Evolutionary conservation across 805 yeast species (phyloP).

Genomic region (Kluyveromyces nonfermentans): DNA sequence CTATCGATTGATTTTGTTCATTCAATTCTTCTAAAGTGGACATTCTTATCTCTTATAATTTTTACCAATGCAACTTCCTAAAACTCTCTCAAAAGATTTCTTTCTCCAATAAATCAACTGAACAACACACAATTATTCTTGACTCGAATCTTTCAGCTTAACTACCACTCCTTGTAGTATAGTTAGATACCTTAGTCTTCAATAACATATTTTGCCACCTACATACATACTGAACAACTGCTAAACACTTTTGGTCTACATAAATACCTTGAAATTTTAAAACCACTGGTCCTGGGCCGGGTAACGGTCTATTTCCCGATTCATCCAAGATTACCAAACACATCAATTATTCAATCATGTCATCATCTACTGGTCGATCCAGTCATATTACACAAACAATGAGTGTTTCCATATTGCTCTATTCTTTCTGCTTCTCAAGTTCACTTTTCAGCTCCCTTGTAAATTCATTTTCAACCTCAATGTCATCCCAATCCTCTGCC

Average conservation of each 20-base stretch:
- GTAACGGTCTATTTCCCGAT: not conserved
- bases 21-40: slow-evolving; percentile 80
- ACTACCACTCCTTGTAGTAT: too few relatives aligned
- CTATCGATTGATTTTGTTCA: slow-evolving; percentile 34
- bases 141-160: too few relatives aligned
- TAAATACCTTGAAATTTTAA: not conserved
- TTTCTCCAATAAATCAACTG: too few relatives aligned
- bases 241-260: too few relatives aligned
- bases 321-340: too few relatives aligned
- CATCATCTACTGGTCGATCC: too few relatives aligned
- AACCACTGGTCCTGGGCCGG: not conserved
- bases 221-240: not conserved
- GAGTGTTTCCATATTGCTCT: too few relatives aligned
- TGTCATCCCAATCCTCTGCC: slow-evolving; percentile 98
- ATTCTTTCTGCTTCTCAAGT: slow-evolving; percentile 20
- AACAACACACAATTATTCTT: too few relatives aligned
- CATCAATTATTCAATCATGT: too few relatives aligned
- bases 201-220: not conserved
- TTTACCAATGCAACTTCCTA: not conserved
- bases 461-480: slow-evolving; percentile 86
- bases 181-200: too few relatives aligned
- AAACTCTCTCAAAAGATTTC: not conserved
- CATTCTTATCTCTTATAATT: slow-evolving; percentile 34
- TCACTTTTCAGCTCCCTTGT: slow-evolving; percentile 58
- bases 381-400: too few relatives aligned